phyloP scores from a whole-genome alignment of 208 protist genomes.

The Borovskyia barvae region DNA sequence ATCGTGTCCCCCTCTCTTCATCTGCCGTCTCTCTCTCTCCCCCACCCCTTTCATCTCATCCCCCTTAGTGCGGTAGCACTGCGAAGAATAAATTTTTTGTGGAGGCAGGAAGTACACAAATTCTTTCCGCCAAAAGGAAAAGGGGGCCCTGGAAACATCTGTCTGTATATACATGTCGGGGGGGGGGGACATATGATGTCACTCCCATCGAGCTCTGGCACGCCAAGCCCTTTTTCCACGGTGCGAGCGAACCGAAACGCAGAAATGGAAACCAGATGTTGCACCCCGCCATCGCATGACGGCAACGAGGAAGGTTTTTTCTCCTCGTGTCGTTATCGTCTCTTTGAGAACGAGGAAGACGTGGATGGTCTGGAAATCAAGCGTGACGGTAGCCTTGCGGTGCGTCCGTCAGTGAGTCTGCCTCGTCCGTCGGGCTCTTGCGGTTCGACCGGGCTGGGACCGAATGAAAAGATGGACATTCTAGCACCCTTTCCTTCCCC shows the following conservation, averaged over 20 bases:
- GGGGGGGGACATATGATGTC: no score
- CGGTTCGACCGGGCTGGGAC: slow-evolving; percentile 9
- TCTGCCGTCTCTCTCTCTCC: no score
- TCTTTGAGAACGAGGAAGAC: slow-evolving; percentile 22
- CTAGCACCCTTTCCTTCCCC: slow-evolving; percentile 15
- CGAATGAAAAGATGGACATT: slow-evolving; percentile 3
- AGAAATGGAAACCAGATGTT: slow-evolving; percentile 22
- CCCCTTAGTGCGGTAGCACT: no score
- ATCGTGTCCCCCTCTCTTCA: neutral
- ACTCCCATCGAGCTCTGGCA: no score
- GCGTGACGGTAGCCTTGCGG: slow-evolving; percentile 10
- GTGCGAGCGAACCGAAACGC: no score
- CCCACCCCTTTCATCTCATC: no score
- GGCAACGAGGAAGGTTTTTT: slow-evolving; percentile 8
- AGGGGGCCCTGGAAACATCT: no score
- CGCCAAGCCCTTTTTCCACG: no score
- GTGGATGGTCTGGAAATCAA: neutral
- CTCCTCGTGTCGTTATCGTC: slow-evolving; percentile 22
- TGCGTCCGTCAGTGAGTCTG: slow-evolving; percentile 24
- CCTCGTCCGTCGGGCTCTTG: slow-evolving; percentile 8
- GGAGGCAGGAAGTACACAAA: no score
- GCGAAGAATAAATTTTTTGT: no score
- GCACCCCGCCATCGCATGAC: slow-evolving; percentile 19
- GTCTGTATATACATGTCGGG: no score
- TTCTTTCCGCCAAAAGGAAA: no score